These are phyloP conservation scores for Thermomyces lanuginosus DNA, from an alignment of 2,329 filamentous ascomycete species.

Conservation along the genomic window DNA sequence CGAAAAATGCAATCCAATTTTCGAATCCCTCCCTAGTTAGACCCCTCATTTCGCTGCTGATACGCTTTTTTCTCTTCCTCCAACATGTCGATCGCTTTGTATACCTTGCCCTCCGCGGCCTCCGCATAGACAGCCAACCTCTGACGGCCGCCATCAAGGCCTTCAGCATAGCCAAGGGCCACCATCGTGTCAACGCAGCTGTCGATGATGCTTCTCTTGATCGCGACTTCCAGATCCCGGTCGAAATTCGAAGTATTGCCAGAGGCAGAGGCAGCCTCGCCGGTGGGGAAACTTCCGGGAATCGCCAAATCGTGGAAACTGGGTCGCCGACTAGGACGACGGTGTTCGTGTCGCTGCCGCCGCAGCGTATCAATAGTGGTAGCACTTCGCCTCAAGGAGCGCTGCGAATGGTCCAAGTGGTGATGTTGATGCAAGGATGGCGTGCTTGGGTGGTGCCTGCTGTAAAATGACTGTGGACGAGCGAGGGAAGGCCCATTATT, in stretches of 20 bases:
- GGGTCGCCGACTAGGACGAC: conserved; percentile 1
- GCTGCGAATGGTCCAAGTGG: conserved; percentile 12
- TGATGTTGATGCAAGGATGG: conserved; percentile 10
- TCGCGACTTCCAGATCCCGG: conserved; percentile 4
- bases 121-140: conserved; percentile 30
- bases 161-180: conserved; percentile 25
- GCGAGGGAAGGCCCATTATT: too few species aligned
- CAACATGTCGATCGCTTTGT: conserved; percentile 35
- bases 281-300: conserved; percentile 14
- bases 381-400: conserved; percentile 13
- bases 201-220: conserved; percentile 12
- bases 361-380: conserved; percentile 13
- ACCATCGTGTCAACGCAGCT: conserved; percentile 25
- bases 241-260: conserved; percentile 3
- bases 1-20: too few species aligned
- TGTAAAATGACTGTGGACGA: too few species aligned
- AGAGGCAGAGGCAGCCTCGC: conserved; percentile 4
- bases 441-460: conserved; percentile 2
- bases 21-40: too few species aligned
- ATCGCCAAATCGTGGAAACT: conserved; percentile 6
- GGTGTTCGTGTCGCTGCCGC: conserved; percentile 2
- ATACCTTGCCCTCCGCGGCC: conserved; percentile 26
- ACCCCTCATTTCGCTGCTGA: too few species aligned
- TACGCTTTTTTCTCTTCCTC: conserved; percentile 32
- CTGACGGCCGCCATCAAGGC: conserved; percentile 18